These are phyloP conservation scores for Epichloe hybrida DNA, from an alignment of 2,329 filamentous ascomycete species.

Conservation along the genomic window DNA sequence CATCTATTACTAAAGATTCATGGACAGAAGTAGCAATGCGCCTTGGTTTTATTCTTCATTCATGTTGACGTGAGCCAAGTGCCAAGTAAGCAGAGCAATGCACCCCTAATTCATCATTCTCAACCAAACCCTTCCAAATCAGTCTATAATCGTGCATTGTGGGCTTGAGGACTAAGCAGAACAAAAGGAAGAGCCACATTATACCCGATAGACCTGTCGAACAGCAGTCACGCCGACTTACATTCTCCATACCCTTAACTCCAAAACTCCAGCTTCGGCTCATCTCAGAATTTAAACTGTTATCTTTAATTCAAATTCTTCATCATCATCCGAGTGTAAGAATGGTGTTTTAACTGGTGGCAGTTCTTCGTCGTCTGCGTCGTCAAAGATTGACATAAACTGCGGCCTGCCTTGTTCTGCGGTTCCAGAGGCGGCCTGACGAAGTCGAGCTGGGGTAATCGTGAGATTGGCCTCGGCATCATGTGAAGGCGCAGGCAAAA, in stretches of 20 bases:
- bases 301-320: conserved; percentile 42
- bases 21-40: too few species aligned
- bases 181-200: neutral
- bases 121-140: neutral
- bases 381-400: conserved; percentile 47
- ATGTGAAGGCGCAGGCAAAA: conserved; percentile 6
- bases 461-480: conserved; percentile 21
- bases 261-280: neutral
- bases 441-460: conserved; percentile 31
- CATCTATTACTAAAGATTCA: too few species aligned
- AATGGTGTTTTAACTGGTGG: conserved; percentile 14
- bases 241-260: neutral
- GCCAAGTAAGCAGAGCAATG: neutral
- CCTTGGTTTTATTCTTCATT: neutral
- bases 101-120: neutral
- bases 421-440: conserved; percentile 9
- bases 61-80: neutral
- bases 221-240: neutral
- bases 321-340: conserved; percentile 29
- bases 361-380: conserved; percentile 26
- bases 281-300: conserved; percentile 1
- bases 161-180: neutral
- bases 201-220: neutral
- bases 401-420: conserved; percentile 27
- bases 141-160: neutral